Base-by-base conservation (phyloP, 306 rosid genomes). In the Argentina anserina region DNA sequence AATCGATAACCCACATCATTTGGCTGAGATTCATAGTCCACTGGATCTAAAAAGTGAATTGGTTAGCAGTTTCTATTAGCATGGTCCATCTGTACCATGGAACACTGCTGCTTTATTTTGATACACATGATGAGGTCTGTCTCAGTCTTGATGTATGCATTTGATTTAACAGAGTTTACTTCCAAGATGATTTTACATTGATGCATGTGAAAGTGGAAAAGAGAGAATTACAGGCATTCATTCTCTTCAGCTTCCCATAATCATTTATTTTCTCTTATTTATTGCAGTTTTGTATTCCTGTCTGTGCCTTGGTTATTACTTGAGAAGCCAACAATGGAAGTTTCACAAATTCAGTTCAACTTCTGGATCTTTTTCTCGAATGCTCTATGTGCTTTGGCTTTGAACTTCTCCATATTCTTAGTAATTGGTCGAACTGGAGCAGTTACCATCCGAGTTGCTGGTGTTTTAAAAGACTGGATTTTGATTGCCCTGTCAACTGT, bases 351-450 rank as follows among this genome's bases (percentile, higher is more conserved):
- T 81, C 90, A 87, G 87, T 93, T 89, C 84, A 93, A 93, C 75
- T 90, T 90, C 73, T 93, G 98, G 96, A 90, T 89, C 82, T 93
- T 93, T 71, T 93, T 93, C 73, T 86, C 97, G 58, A 93, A 90
- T 84, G 98, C 98, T 70, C 74, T 93, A 21, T 87, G 96, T 76
- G 98, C 98, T 55, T 81, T 93, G 78, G 98, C 97, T 45, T 81
- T 93, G 92, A 93, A 93, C 81, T 87, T 93, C 86, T 93, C 98
- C 84, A 89, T 90, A 71, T 93, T 93, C 89, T 78, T 93, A 72
- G 98, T 85, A 60, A 93, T 93, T 53, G 98, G 97, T 64, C 85
- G 96, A 93, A 93, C 97, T 15, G 98, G 98, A 79, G 98, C 98
- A 25, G 96, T 93, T 64, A 93, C 98, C 63, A 80, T 90, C 69